Evolutionary conservation across 352 stramenopile species (phyloP).

Genomic region (Heterotrichella gracilis): DNA sequence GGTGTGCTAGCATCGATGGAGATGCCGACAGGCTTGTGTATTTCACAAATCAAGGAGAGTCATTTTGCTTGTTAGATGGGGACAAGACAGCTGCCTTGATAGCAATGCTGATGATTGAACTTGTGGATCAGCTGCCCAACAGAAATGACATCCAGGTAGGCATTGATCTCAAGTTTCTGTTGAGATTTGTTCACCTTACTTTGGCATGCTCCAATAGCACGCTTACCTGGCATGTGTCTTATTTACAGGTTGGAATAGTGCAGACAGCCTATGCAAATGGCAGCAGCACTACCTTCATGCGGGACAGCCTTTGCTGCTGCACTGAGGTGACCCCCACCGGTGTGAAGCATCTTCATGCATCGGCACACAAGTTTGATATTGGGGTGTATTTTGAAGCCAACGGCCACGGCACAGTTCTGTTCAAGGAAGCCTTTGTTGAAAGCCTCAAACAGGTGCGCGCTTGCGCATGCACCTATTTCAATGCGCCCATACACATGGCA

Average conservation of each 20-base stretch:
- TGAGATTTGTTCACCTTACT: too few species aligned
- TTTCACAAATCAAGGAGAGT: conserved; percentile 31
- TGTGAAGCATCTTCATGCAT: conserved; percentile 84
- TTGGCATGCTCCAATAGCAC: background rate
- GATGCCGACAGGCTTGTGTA: conserved; percentile 83
- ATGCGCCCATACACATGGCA: too few species aligned
- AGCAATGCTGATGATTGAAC: conserved; percentile 54
- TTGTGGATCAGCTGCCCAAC: conserved; percentile 34
- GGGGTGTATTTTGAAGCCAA: conserved; percentile 98
- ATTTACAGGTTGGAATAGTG: conserved; percentile 74
- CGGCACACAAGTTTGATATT: conserved; percentile 68
- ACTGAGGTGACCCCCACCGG: conserved; percentile 68
- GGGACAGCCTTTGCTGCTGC: conserved; percentile 31
- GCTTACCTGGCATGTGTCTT: too few species aligned
- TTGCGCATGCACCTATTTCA: too few species aligned
- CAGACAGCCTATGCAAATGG: conserved; percentile 98
- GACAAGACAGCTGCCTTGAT: conserved; percentile 89
- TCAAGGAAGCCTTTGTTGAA: too few species aligned
- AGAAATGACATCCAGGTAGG: background rate
- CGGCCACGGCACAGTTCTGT: conserved; percentile 84
- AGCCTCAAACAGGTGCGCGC: too few species aligned
- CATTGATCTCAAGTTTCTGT: background rate
- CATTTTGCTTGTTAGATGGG: conserved; percentile 51
- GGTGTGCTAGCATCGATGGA: conserved; percentile 67
- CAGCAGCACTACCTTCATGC: conserved; percentile 49